Conservation (phyloP, 2,329 filamentous ascomycete genomes). For the Colletotrichum salicis region DNA sequence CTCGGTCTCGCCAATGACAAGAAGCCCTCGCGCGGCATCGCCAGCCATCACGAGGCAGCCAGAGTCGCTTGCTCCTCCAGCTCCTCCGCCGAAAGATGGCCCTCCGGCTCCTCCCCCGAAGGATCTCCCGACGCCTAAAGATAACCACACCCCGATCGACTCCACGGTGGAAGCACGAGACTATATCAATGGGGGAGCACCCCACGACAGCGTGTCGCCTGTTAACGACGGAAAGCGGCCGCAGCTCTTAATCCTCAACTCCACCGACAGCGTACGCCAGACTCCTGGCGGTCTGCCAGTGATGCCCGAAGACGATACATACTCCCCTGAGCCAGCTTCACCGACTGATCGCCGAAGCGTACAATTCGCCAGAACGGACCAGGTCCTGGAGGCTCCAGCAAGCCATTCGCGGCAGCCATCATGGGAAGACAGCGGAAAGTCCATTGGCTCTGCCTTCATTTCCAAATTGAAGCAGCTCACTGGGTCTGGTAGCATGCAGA, state of each 20-base stretch:
- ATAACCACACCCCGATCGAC: constrained; percentile 36
- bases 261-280: constrained; percentile 26
- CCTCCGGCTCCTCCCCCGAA: constrained; percentile 30
- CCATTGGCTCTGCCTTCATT: constrained; percentile 75
- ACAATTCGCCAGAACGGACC: constrained; percentile 74
- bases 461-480: constrained; percentile 82
- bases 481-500: constrained; percentile 59
- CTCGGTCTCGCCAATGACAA: constrained; percentile 41
- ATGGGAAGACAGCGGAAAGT: constrained; percentile 72
- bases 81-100: constrained; percentile 31
- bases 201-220: constrained; percentile 46
- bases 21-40: constrained; percentile 24
- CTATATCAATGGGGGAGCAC: constrained; percentile 50
- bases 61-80: constrained; percentile 23
- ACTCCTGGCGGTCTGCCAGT: constrained; percentile 19
- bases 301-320: constrained; percentile 36
- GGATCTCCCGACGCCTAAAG: constrained; percentile 24
- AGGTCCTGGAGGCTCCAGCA: constrained; percentile 57
- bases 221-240: constrained; percentile 24
- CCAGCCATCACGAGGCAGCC: constrained; percentile 19
- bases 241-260: constrained; percentile 29
- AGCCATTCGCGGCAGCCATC: constrained; percentile 72
- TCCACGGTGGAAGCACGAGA: constrained; percentile 45
- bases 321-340: constrained; percentile 43
- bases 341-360: constrained; percentile 70